Evolutionary conservation across 805 yeast genomes (phyloP).

Genomic region (Wickerhamiella lipophila): DNA sequence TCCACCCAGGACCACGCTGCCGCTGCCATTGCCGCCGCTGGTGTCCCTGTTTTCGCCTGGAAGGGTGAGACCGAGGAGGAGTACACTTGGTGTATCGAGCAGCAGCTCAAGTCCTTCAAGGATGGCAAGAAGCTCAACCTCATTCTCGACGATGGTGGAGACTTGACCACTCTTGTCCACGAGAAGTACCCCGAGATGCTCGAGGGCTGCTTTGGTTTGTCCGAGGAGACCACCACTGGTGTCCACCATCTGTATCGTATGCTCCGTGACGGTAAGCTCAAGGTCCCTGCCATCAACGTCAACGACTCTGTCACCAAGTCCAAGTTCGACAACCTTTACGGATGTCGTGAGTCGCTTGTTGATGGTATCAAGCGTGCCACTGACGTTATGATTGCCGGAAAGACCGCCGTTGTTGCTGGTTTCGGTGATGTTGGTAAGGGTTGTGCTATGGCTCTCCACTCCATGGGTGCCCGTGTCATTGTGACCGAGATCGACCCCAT

Average conservation of each 20-base stretch:
- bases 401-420: slow-evolving; percentile 97
- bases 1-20: slow-evolving; percentile 99
- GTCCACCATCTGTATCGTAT: slow-evolving; percentile 97
- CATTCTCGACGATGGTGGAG: slow-evolving; percentile 99
- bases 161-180: slow-evolving; percentile 91
- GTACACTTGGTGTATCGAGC: slow-evolving; percentile 98
- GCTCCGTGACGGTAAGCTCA: slow-evolving; percentile 75
- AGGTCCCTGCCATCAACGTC: slow-evolving; percentile 98
- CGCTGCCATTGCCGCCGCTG: slow-evolving; percentile 98
- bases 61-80: slow-evolving; percentile 99
- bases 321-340: slow-evolving; percentile 98
- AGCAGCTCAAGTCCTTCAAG: slow-evolving; percentile 96
- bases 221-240: slow-evolving; percentile 99
- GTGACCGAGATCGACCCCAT: slow-evolving; percentile 97
- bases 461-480: slow-evolving; percentile 98
- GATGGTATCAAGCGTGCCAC: slow-evolving; percentile 99
- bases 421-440: slow-evolving; percentile 99
- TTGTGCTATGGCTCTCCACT: slow-evolving; percentile 96
- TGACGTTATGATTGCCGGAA: slow-evolving; percentile 99
- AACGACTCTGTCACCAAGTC: slow-evolving; percentile 98
- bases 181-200: slow-evolving; percentile 97
- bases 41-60: slow-evolving; percentile 99
- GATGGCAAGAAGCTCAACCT: slow-evolving; percentile 89
- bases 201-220: slow-evolving; percentile 85
- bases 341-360: slow-evolving; percentile 96